Percentiles rank a stretch among this genome's conserved stretches.
Evolutionary conservation across 768 basidiomycete species (phyloP).

Genomic region (Cubamyces sp.): DNA sequence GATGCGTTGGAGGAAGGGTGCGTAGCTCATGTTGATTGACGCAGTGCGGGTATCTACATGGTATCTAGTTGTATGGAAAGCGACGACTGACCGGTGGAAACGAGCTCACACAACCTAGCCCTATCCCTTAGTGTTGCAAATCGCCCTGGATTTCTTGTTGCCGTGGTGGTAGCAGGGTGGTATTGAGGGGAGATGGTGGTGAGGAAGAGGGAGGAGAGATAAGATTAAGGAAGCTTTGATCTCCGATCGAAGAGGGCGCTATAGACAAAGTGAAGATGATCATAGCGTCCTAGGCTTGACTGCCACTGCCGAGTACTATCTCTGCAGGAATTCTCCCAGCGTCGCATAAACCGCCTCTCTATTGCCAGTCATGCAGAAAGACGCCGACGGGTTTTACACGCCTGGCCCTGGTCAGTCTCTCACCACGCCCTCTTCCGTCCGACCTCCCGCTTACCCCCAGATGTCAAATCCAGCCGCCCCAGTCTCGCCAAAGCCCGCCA

Average conservation of each 20-base stretch:
- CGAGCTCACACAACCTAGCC: not conserved
- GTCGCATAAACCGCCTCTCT: not conserved
- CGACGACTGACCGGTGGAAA: conserved; percentile 13
- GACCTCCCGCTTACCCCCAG: not conserved
- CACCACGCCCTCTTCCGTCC: not conserved
- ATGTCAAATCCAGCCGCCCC: conserved; percentile 17
- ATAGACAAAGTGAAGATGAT: not conserved
- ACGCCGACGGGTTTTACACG: conserved; percentile 80
- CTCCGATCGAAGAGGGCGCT: conserved; percentile 22
- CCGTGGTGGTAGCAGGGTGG: not conserved
- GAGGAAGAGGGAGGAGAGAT: conserved; percentile 15
- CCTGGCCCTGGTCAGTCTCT: conserved; percentile 39
- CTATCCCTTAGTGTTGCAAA: not conserved
- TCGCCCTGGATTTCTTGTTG: too few relatives aligned
- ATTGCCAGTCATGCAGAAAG: conserved; percentile 59
- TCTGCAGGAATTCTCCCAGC: not conserved
- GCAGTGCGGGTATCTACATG: not conserved
- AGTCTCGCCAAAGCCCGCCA: conserved; percentile 4
- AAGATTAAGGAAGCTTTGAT: conserved; percentile 24
- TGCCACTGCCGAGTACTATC: not conserved
- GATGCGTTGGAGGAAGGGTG: conserved; percentile 37
- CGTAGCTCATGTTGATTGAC: conserved; percentile 17
- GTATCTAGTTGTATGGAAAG: not conserved
- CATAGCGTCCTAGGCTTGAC: too few relatives aligned
- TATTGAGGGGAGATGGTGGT: not conserved